A percentile compares a stretch with the other conserved stretches of the same genome.
Evolutionary conservation across 768 basidiomycete genomes (phyloP).

Genomic region (Holtermanniella nyarrowii): DNA sequence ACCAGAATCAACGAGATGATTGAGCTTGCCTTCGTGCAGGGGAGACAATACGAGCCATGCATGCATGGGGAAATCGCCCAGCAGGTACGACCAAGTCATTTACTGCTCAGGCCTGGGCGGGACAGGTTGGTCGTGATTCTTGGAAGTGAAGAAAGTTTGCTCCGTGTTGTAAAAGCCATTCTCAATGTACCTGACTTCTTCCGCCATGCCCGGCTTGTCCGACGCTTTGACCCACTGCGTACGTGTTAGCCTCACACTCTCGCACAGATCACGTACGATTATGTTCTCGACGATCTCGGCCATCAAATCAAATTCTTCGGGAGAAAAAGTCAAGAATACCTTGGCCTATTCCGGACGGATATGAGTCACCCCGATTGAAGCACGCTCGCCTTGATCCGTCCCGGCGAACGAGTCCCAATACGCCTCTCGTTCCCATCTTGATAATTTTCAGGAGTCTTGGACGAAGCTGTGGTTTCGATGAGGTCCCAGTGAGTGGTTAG

Average conservation of each 20-base stretch:
- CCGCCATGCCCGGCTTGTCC: background rate
- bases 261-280: background rate
- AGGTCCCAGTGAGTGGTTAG: too few relatives aligned
- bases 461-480: too few relatives aligned
- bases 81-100: too few relatives aligned
- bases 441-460: too few relatives aligned
- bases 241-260: background rate
- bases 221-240: background rate
- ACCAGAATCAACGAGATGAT: too few relatives aligned
- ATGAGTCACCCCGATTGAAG: conserved; percentile 10
- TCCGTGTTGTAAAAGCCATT: background rate
- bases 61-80: too few relatives aligned
- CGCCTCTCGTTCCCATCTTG: conserved; percentile 8
- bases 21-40: too few relatives aligned
- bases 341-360: conserved; percentile 5
- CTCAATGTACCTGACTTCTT: background rate
- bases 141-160: background rate
- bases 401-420: conserved; percentile 6
- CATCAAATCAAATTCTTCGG: conserved; percentile 3
- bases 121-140: too few relatives aligned
- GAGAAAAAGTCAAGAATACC: conserved; percentile 3
- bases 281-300: background rate
- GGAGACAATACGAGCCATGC: too few relatives aligned
- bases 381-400: conserved; percentile 1
- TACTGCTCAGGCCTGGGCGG: too few relatives aligned